Evolutionary conservation across 2,329 filamentous ascomycete species (phyloP).

Genomic region (Pseudocercospora musae): DNA sequence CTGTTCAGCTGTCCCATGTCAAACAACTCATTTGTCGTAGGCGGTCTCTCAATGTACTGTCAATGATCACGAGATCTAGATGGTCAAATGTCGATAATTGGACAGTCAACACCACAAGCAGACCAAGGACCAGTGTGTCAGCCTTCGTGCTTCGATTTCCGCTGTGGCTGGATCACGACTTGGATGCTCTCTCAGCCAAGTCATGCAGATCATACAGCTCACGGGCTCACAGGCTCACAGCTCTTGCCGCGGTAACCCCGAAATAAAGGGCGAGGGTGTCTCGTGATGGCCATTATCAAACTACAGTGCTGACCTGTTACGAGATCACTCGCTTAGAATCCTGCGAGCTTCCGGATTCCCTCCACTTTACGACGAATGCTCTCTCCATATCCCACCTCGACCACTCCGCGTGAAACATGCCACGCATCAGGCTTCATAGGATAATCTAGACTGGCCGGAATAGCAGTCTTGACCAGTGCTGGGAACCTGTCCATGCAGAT

Average conservation of each 20-base stretch:
- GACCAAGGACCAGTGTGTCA: neutral
- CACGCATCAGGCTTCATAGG: constrained; percentile 57
- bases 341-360: constrained; percentile 41
- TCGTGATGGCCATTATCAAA: constrained; percentile 1
- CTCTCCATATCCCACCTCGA: constrained; percentile 50
- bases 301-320: neutral
- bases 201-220: neutral
- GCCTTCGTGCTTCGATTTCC: neutral
- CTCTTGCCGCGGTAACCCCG: constrained; percentile 1
- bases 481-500: constrained; percentile 73
- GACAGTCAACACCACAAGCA: neutral
- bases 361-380: constrained; percentile 35
- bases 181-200: neutral
- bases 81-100: neutral
- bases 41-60: neutral
- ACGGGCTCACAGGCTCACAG: constrained; percentile 3
- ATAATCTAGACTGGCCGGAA: constrained; percentile 77
- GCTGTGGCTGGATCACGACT: neutral
- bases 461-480: constrained; percentile 62
- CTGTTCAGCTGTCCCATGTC: constrained; percentile 7
- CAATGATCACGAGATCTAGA: neutral
- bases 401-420: constrained; percentile 45
- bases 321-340: constrained; percentile 19
- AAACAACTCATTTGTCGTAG: constrained; percentile 2
- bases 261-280: neutral